phyloP scores from a whole-genome alignment of 306 rosid species.

The Cucurbita ficifolia region DNA sequence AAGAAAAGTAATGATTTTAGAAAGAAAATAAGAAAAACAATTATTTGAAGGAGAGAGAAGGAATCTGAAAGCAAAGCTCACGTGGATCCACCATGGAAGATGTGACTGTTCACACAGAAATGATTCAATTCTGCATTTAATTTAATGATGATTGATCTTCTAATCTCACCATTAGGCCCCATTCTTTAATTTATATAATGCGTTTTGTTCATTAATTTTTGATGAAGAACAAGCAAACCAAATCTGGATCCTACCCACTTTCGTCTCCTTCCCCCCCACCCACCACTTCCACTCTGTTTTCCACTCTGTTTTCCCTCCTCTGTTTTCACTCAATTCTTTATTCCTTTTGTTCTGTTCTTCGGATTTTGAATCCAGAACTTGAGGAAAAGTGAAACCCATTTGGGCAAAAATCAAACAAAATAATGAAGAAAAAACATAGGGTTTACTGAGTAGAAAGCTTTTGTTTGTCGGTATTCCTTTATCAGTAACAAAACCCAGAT shows the following conservation, averaged over 20 bases:
- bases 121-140: not conserved
- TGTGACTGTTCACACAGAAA: not conserved
- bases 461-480: not conserved
- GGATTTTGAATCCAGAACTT: not conserved
- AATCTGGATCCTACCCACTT: not conserved
- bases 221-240: not conserved
- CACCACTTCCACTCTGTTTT: not conserved
- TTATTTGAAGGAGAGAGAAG: not conserved
- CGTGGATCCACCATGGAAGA: slow-evolving; percentile 7
- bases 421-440: not conserved
- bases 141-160: not conserved
- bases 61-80: not conserved
- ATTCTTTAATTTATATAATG: not conserved
- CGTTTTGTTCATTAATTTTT: not conserved
- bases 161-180: not conserved
- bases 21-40: not conserved
- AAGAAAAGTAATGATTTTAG: too few relatives aligned
- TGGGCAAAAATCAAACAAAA: not conserved
- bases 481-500: not conserved
- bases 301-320: too few relatives aligned
- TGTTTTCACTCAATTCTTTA: not conserved
- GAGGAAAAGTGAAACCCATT: not conserved
- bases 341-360: not conserved
- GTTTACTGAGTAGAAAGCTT: not conserved
- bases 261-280: not conserved